Evolutionary conservation across 176 grass and related monocot genomes (phyloP).

Genomic region (Zoysia japonica): DNA sequence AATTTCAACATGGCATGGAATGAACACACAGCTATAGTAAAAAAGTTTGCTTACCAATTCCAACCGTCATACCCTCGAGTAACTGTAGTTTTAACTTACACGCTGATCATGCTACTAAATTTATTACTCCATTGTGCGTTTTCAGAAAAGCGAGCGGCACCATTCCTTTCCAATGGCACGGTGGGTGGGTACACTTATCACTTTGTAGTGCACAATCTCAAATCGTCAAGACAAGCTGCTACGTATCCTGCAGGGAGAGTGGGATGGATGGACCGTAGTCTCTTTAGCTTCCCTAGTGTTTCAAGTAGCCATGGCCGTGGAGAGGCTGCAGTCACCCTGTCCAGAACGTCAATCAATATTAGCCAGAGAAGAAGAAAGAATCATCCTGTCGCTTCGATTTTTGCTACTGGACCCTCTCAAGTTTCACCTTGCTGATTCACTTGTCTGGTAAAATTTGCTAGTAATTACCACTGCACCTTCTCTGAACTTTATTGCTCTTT

Average conservation of each 20-base stretch:
- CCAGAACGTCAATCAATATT: background rate
- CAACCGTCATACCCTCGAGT: background rate
- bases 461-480: background rate
- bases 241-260: conserved; percentile 36
- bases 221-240: conserved; percentile 11
- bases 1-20: background rate
- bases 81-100: background rate
- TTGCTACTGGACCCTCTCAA: background rate
- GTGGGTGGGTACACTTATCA: conserved; percentile 11
- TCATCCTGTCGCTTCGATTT: background rate
- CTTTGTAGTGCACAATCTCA: conserved; percentile 8
- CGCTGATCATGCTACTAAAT: background rate
- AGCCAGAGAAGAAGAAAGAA: conserved; percentile 21
- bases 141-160: conserved; percentile 37
- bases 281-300: conserved; percentile 35
- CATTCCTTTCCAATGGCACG: conserved; percentile 29
- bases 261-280: conserved; percentile 41
- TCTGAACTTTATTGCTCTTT: background rate
- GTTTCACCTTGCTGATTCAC: background rate
- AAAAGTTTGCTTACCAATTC: no score
- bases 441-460: background rate
- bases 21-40: background rate
- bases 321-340: conserved; percentile 33
- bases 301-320: conserved; percentile 14
- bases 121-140: background rate